Percentiles rank a stretch among this genome's conserved stretches.
Conservation (phyloP, 2,329 filamentous ascomycete genomes). For the Verticillium isaacii region DNA sequence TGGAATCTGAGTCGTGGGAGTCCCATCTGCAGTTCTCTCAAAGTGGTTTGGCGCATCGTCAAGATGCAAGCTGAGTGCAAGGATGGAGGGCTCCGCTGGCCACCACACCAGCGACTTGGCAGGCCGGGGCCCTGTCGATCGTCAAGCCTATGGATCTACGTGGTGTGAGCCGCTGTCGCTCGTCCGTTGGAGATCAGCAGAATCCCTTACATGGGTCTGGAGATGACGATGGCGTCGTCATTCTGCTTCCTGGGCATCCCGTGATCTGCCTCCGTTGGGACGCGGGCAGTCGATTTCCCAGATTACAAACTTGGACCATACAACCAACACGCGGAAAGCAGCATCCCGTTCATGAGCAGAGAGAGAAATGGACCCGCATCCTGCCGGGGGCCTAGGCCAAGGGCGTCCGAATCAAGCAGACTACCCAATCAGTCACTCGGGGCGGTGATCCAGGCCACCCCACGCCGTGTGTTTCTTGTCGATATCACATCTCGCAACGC, state of each 20-base stretch:
- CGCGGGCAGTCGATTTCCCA: background rate
- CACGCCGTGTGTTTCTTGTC: background rate
- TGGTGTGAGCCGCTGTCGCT: background rate
- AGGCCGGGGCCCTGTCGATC: conserved; percentile 3
- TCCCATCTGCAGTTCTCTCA: background rate
- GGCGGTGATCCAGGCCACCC: background rate
- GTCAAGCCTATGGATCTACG: background rate
- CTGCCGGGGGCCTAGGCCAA: background rate
- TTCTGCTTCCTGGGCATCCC: background rate
- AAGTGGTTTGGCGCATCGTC: background rate
- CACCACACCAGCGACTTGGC: background rate
- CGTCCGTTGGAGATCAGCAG: background rate
- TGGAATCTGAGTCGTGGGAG: background rate
- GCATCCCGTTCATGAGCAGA: background rate
- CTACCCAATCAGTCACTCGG: background rate
- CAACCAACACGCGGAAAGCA: background rate
- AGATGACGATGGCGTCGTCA: background rate
- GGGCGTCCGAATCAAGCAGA: background rate
- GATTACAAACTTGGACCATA: background rate
- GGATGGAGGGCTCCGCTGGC: background rate
- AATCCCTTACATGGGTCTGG: background rate
- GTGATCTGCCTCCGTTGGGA: background rate
- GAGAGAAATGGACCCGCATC: background rate
- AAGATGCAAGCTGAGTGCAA: conserved; percentile 1
- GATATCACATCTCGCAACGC: background rate